phyloP scores from a whole-genome alignment of 1,284 basidiomycete genomes.

The Mycosarcoma maydis region DNA sequence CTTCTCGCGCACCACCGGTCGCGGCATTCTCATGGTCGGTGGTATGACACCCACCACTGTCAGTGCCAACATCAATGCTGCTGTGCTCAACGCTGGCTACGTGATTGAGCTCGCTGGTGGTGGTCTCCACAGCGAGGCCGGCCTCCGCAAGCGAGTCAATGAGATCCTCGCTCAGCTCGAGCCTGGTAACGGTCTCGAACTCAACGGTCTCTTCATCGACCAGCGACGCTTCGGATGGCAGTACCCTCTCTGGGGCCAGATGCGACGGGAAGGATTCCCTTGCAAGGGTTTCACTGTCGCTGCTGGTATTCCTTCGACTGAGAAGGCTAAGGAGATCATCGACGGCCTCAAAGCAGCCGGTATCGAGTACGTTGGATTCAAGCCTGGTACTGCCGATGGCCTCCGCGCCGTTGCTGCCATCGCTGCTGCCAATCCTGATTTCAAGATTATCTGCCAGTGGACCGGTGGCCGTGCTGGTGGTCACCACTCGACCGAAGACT shows the following conservation, averaged over 20 bases:
- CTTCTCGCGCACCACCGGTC: conserved; percentile 92
- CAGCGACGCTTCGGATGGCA: conserved; percentile 95
- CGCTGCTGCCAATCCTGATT: conserved; percentile 90
- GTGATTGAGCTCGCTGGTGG: conserved; percentile 97
- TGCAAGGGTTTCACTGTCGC: conserved; percentile 98
- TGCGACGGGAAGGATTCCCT: conserved; percentile 92
- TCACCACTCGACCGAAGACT: conserved; percentile 97
- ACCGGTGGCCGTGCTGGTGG: conserved; percentile 99
- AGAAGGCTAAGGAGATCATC: conserved; percentile 94
- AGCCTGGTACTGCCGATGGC: conserved; percentile 95
- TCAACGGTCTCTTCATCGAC: conserved; percentile 98
- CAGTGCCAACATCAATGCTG: conserved; percentile 68
- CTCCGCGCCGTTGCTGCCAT: conserved; percentile 97
- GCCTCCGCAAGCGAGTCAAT: conserved; percentile 83
- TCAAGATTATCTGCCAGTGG: conserved; percentile 98
- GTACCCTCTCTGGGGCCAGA: conserved; percentile 94
- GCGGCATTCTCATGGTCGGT: conserved; percentile 97
- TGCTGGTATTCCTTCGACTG: conserved; percentile 89
- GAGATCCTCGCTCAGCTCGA: conserved; percentile 52
- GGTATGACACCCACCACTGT: conserved; percentile 76
- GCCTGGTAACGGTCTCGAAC: conserved; percentile 74
- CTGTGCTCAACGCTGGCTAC: conserved; percentile 90
- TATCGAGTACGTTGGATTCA: conserved; percentile 95
- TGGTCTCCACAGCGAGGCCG: conserved; percentile 90
- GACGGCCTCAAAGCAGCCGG: conserved; percentile 78